These are phyloP conservation scores for Trichocladium uniseriatum DNA, from an alignment of 495 filamentous ascomycete genomes.

Conservation along the genomic window DNA sequence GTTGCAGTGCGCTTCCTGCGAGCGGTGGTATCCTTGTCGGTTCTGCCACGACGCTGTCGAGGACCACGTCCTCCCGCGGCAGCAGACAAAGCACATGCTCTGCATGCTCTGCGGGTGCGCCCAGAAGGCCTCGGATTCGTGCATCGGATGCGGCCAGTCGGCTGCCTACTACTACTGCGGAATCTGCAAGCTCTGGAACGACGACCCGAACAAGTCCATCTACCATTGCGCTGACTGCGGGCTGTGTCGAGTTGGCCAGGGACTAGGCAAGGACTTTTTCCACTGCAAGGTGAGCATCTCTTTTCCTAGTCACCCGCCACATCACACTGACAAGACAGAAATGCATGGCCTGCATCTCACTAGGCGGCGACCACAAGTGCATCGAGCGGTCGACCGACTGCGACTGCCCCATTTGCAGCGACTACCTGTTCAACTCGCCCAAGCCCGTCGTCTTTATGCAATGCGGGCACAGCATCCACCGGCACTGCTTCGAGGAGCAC, in stretches of 20 bases:
- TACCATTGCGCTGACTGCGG: constrained; percentile 97
- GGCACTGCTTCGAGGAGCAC: constrained; percentile 72
- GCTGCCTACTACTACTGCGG: constrained; percentile 91
- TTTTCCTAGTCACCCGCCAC: neutral
- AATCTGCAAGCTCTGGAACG: constrained; percentile 95
- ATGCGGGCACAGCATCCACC: constrained; percentile 94
- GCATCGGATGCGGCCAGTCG: constrained; percentile 61
- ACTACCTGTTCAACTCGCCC: constrained; percentile 94
- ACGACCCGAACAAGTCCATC: constrained; percentile 81
- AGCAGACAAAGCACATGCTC: constrained; percentile 87
- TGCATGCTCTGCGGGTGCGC: constrained; percentile 92
- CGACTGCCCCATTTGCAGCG: constrained; percentile 95
- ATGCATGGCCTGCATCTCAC: constrained; percentile 84
- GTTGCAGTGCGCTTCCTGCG: constrained; percentile 80
- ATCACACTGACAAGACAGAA: constrained; percentile 42
- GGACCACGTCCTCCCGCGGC: constrained; percentile 71
- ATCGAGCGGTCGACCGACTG: constrained; percentile 91
- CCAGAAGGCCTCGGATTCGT: constrained; percentile 72
- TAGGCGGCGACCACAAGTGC: constrained; percentile 69
- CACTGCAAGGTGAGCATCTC: constrained; percentile 76
- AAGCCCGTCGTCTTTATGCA: constrained; percentile 84
- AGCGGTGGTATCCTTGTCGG: constrained; percentile 88
- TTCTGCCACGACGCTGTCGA: constrained; percentile 88
- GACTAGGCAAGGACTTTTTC: constrained; percentile 90
- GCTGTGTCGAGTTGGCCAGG: constrained; percentile 84